Evolutionary conservation across 2,329 filamentous ascomycete species (phyloP).

Genomic region (Allantophomopsis cytisporea): DNA sequence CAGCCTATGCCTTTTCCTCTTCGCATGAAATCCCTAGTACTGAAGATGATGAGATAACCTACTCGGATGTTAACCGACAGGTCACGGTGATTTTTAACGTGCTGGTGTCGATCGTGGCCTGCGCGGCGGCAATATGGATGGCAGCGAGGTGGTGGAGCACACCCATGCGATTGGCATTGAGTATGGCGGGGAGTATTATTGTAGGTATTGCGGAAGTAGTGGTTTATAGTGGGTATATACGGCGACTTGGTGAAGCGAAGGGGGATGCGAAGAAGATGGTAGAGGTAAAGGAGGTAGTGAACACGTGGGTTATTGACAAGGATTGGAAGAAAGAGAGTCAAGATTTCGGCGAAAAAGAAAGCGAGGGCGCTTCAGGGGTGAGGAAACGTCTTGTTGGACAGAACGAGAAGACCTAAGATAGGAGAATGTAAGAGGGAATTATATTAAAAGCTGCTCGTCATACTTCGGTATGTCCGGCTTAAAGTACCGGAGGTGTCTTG

Average conservation of each 20-base stretch:
- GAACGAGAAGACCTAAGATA: not conserved
- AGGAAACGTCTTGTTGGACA: not conserved
- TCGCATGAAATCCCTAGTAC: constrained; percentile 19
- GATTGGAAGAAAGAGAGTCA: constrained; percentile 7
- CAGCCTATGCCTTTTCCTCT: constrained; percentile 40
- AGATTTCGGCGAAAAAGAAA: no score
- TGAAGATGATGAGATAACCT: constrained; percentile 51
- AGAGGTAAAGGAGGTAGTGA: constrained; percentile 56
- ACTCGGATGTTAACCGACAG: constrained; percentile 66
- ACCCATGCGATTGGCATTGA: constrained; percentile 54
- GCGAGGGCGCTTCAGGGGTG: not conserved
- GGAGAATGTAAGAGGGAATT: not conserved
- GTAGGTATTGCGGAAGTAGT: constrained; percentile 67
- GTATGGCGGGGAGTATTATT: constrained; percentile 53
- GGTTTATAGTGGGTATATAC: constrained; percentile 63
- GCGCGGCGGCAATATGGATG: constrained; percentile 67
- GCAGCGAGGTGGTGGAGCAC: constrained; percentile 63
- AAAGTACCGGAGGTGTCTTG: no score
- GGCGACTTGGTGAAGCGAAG: constrained; percentile 57
- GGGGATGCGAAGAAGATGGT: constrained; percentile 41
- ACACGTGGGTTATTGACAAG: constrained; percentile 54
- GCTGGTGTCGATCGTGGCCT: constrained; percentile 71
- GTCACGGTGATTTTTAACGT: constrained; percentile 82
- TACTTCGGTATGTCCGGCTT: no score
- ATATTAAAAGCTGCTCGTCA: no score